Percentiles rank a stretch among this genome's conserved stretches.
phyloP scores from a whole-genome alignment of 257 asterid species.

The Fraxinus excelsior region DNA sequence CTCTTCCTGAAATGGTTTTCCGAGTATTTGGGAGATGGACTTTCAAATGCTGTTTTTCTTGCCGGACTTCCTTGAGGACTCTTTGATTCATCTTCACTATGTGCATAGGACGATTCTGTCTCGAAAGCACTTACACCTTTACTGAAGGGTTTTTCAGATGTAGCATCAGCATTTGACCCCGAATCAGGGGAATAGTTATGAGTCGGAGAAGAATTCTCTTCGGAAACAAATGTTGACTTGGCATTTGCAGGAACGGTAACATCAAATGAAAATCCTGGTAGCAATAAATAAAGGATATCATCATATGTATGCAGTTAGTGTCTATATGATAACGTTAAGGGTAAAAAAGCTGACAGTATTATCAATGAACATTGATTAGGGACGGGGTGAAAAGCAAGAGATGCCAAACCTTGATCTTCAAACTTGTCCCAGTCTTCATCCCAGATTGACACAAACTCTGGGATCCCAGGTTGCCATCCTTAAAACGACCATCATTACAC shows the following conservation, averaged over 20 bases:
- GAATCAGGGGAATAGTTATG: constrained; percentile 62
- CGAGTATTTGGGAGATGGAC: constrained; percentile 69
- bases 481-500: constrained; percentile 20
- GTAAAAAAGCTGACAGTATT: neutral
- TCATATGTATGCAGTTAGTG: constrained; percentile 10
- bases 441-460: constrained; percentile 86
- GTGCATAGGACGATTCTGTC: constrained; percentile 53
- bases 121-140: constrained; percentile 52
- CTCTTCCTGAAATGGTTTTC: constrained; percentile 65
- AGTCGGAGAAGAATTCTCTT: constrained; percentile 62
- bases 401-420: constrained; percentile 83
- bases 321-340: constrained; percentile 3
- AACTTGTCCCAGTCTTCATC: constrained; percentile 99
- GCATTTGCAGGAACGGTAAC: constrained; percentile 55
- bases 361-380: neutral
- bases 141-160: constrained; percentile 53
- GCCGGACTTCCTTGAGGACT: constrained; percentile 78
- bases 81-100: constrained; percentile 79
- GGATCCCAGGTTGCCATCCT: constrained; percentile 98
- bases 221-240: constrained; percentile 46
- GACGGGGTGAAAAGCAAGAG: constrained; percentile 23
- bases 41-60: constrained; percentile 53
- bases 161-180: constrained; percentile 52
- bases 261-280: constrained; percentile 81
- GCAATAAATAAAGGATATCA: constrained; percentile 27